Conservation (phyloP, 768 basidiomycete genomes). For the Chiua virens region DNA sequence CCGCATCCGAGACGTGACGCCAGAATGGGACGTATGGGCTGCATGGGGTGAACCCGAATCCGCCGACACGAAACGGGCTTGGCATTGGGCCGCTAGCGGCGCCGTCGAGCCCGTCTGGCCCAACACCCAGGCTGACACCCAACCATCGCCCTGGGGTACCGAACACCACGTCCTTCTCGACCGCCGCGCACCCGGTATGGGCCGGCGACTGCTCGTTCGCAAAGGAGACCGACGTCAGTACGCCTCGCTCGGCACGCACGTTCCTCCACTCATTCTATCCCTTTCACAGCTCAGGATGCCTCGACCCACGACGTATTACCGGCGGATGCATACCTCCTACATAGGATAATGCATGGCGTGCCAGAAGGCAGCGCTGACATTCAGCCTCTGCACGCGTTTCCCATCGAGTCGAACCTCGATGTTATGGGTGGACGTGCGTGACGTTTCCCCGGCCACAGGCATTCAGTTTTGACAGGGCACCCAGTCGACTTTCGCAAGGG, state of each 20-base stretch:
- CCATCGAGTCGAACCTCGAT: slow-evolving; percentile 94
- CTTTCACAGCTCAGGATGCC: slow-evolving; percentile 48
- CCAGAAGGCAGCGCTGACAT: slow-evolving; percentile 87
- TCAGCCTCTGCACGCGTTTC: slow-evolving; percentile 73
- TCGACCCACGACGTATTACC: slow-evolving; percentile 55
- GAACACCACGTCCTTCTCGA: slow-evolving; percentile 56
- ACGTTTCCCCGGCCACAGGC: neutral
- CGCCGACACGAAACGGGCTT: slow-evolving; percentile 26
- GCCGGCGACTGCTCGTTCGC: slow-evolving; percentile 63
- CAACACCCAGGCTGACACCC: slow-evolving; percentile 17
- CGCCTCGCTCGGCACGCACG: neutral
- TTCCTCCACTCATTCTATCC: slow-evolving; percentile 1
- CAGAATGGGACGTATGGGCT: slow-evolving; percentile 79
- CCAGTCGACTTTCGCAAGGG: slow-evolving; percentile 96
- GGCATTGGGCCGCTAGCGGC: slow-evolving; percentile 67
- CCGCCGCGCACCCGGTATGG: slow-evolving; percentile 76
- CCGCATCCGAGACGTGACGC: slow-evolving; percentile 73
- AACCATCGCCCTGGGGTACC: slow-evolving; percentile 59
- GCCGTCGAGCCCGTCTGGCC: slow-evolving; percentile 78
- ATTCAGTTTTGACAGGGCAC: slow-evolving; percentile 1
- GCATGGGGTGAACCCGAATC: slow-evolving; percentile 59
- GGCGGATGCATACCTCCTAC: slow-evolving; percentile 65
- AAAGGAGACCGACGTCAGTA: slow-evolving; percentile 76
- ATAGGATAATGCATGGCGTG: slow-evolving; percentile 79
- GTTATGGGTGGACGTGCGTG: slow-evolving; percentile 88